Evolutionary conservation across 2,329 filamentous ascomycete genomes (phyloP).

Genomic region (Aspergillus viridinutans): DNA sequence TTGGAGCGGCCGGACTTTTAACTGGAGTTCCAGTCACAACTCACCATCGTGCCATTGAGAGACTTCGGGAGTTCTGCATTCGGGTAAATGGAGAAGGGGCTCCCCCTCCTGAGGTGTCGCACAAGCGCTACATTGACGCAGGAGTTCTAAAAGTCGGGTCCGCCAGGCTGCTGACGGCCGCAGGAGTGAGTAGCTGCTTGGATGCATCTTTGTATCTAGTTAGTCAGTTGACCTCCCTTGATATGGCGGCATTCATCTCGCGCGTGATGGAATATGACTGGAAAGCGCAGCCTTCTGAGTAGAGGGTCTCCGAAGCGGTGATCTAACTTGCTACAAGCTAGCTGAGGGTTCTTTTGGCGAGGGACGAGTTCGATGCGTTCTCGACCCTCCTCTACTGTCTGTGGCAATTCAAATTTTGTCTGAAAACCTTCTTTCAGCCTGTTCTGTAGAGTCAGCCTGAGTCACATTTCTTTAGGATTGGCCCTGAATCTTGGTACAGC

Average conservation of each 20-base stretch:
- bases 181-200: conserved; percentile 73
- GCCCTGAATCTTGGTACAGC: background rate
- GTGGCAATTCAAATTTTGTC: background rate
- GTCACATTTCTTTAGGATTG: background rate
- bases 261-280: conserved; percentile 75
- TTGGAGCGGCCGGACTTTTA: conserved; percentile 36
- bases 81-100: conserved; percentile 5
- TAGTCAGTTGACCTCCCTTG: conserved; percentile 74
- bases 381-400: background rate
- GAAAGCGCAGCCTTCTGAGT: conserved; percentile 40
- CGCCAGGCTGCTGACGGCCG: conserved; percentile 71
- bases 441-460: background rate
- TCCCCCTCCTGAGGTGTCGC: conserved; percentile 8
- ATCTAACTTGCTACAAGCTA: background rate
- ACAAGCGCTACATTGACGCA: conserved; percentile 19
- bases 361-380: background rate
- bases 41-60: conserved; percentile 30
- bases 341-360: background rate
- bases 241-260: conserved; percentile 70
- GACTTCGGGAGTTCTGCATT: conserved; percentile 19
- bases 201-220: conserved; percentile 83
- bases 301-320: background rate
- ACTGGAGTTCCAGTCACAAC: conserved; percentile 35
- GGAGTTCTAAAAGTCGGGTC: conserved; percentile 38
- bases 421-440: background rate